A percentile compares a stretch with the other conserved stretches of the same genome.
Conservation (phyloP, 352 stramenopile species). For the Phytophthora tentaculata region DNA sequence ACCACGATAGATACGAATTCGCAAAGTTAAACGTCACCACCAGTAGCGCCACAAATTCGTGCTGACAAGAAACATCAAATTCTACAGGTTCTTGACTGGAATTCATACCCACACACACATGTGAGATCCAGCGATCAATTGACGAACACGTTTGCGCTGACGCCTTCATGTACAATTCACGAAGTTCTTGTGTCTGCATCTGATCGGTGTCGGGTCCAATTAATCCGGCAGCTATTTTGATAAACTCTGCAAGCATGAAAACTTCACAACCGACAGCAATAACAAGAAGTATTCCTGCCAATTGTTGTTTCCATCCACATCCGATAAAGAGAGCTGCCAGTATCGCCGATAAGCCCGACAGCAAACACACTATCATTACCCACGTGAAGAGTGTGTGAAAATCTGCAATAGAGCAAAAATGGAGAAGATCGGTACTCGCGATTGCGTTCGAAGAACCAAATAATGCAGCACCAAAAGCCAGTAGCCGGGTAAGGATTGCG, state of each 20-base stretch:
- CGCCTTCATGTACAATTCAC: slow-evolving; percentile 27
- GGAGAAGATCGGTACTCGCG: slow-evolving; percentile 30
- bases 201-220: slow-evolving; percentile 9
- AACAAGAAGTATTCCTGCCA: slow-evolving; percentile 29
- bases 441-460: slow-evolving; percentile 27
- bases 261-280: slow-evolving; percentile 20
- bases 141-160: slow-evolving; percentile 32
- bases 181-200: slow-evolving; percentile 8
- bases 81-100: background rate
- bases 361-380: slow-evolving; percentile 33
- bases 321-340: slow-evolving; percentile 23
- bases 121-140: slow-evolving; percentile 38
- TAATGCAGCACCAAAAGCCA: slow-evolving; percentile 16
- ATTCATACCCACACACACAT: slow-evolving; percentile 25
- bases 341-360: slow-evolving; percentile 35
- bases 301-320: slow-evolving; percentile 24
- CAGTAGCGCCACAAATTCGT: slow-evolving; percentile 34
- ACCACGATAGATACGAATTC: slow-evolving; percentile 28
- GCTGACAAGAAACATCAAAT: slow-evolving; percentile 32
- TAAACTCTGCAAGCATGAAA: slow-evolving; percentile 26
- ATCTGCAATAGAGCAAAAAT: slow-evolving; percentile 38
- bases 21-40: slow-evolving; percentile 16
- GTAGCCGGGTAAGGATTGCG: slow-evolving; percentile 6
- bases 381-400: slow-evolving; percentile 35
- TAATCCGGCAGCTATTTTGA: slow-evolving; percentile 20